These are phyloP conservation scores for Amanita jacksonii DNA, from an alignment of 768 basidiomycete species.

Conservation along the genomic window DNA sequence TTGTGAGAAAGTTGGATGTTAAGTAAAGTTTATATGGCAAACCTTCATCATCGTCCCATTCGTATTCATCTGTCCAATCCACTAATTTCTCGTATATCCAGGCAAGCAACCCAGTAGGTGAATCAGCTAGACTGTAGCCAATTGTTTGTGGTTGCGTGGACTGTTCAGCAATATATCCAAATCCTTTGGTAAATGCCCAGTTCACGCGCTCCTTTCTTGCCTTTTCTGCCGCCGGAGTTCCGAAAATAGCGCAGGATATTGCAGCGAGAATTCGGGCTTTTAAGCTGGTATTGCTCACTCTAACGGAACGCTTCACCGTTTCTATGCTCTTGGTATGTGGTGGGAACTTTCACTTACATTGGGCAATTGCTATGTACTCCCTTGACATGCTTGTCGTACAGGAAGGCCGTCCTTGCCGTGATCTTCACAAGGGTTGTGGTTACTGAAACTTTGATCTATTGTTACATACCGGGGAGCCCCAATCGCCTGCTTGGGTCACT, in stretches of 20 bases:
- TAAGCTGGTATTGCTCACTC: conserved; percentile 15
- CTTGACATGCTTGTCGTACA: conserved; percentile 31
- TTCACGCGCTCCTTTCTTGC: conserved; percentile 21
- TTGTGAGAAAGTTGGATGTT: no score
- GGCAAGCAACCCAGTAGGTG: conserved; percentile 42
- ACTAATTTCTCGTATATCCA: conserved; percentile 48
- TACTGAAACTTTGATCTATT: not conserved
- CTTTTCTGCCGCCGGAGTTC: conserved; percentile 22
- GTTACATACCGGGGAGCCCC: conserved; percentile 27
- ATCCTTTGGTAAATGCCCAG: conserved; percentile 20
- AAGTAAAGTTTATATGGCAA: not conserved
- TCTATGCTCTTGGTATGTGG: no score
- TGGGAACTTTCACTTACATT: conserved; percentile 19
- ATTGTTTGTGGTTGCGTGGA: conserved; percentile 42
- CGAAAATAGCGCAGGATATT: conserved; percentile 20
- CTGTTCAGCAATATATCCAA: conserved; percentile 31
- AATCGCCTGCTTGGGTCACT: conserved; percentile 42
- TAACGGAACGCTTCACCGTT: not conserved
- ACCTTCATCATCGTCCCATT: conserved; percentile 51
- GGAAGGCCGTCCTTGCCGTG: conserved; percentile 17
- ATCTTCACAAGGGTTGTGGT: conserved; percentile 15
- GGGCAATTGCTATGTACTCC: conserved; percentile 45
- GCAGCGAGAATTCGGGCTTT: conserved; percentile 16
- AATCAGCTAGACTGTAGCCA: conserved; percentile 46
- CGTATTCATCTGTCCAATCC: conserved; percentile 40